Base-by-base conservation (phyloP, 2,329 filamentous ascomycete genomes). In the Diaporthe sp. region DNA sequence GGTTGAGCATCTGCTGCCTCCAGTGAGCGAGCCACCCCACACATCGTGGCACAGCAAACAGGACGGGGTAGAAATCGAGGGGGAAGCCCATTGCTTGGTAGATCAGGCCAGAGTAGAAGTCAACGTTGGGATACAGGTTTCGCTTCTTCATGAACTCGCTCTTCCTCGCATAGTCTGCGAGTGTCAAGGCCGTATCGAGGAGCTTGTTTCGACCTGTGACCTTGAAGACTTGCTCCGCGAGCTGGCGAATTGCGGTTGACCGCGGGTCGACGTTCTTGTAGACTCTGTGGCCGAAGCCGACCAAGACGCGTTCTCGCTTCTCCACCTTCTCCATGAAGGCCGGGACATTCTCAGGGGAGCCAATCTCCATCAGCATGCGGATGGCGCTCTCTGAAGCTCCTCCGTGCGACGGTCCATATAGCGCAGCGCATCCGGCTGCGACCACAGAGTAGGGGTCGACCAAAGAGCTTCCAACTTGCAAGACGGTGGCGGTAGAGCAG, bases 321-420 rank as follows among this genome's bases (percentile, higher is more conserved):
- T 90, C 88, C 0, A 90, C 89, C 55, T 86, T 84, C 2, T 84
- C 80, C 81, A 90, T 88, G 72, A 89, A 86, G 0, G 81, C 83
- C 0, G 88, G 87, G 5, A 90, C 88, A 51, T 88, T 88, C 58
- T 88, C 86, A 3, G 86, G 85, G 1, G 82, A 85, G 22, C 88
- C 88, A 72, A 90, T 88, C 78, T 87, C 84, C 78, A 87, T 87
- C 6, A 90, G 82, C 84, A 88, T 88, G 65, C 87, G 86, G 79
- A 90, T 90, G 0, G 89, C 90, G 31, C 87, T 86, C 77, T 91
- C 90, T 0, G 88, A 89, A 4, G 90, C 90, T n/a, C 90, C 90
- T 73, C 89, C 90, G 80, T 92, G 90, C 0, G 90, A 88, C 0
- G 89, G 89, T 0, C 90, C 90, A 78, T 90, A 90, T 3, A 88